Base-by-base conservation (phyloP, 805 yeast genomes). In the Priceomyces melissophilus region DNA sequence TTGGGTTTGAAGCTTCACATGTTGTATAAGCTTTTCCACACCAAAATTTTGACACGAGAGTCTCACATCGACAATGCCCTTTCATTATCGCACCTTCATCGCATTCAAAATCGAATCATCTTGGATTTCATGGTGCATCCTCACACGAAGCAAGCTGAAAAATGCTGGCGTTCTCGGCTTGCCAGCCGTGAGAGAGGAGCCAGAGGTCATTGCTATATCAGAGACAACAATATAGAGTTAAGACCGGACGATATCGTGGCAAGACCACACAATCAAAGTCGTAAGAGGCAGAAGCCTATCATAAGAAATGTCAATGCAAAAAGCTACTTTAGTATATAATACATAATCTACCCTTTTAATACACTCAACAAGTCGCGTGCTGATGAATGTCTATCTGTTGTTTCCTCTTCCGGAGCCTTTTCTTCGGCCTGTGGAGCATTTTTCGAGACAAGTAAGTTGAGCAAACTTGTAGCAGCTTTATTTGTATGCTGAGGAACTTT, bases 1-100 rank as follows among this genome's bases (percentile, higher is more conserved):
- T 40, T 65, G 26, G 63, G 58, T 0, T 46, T 57, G 32, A 61
- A 58, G 35, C 44, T 54, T 20, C 48, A 49, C 31, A 46, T 43
- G 13, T 33, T 60, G 26, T 37, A 42, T 39, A 57, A 47, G 45
- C 40, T 49, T 32, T 47, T 41, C 23, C 39, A 48, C 11, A 15
- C 20, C 9, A 29, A 39, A 26, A 40, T 44, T 20, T 37, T 48
- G 16, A 35, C 32, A 23, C 17, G 30, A 43, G 10, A 23, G 9
- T 26, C 29, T 12, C 39, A 30, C 20, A 29, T 14, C 10, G 30
- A 13, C 15, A 36, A 41, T 16, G 34, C 47, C 15, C 37, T 33
- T 32, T 38, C 44, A 15, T 32, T 28, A 3, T 29, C 32, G 11
- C 39, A 39, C 6, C 29, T 42, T 9, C 15, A 14, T 25, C 30